A percentile compares a stretch with the other conserved stretches of the same genome.
phyloP scores from a whole-genome alignment of 2,329 filamentous ascomycete genomes.

The Colletotrichum graminicola region DNA sequence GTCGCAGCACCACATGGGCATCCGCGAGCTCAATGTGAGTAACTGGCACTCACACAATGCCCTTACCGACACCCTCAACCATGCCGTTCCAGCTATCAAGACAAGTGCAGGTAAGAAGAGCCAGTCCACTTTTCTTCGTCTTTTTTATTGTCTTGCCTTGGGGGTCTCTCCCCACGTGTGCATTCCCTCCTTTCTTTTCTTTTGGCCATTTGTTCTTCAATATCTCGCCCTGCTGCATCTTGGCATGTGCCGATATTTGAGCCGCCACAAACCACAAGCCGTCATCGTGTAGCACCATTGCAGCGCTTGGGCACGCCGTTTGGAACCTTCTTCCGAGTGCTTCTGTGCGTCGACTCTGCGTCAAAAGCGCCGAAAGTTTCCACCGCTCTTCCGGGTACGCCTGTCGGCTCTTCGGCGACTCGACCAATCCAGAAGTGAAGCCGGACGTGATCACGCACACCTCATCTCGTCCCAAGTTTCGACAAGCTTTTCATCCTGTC shows the following conservation, averaged over 20 bases:
- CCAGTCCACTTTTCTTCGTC: background rate
- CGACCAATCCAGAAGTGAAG: conserved; percentile 17
- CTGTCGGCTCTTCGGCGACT: background rate
- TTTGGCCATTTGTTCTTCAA: conserved; percentile 16
- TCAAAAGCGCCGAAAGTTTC: conserved; percentile 23
- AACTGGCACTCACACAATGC: conserved; percentile 58
- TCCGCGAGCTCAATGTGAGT: conserved; percentile 65
- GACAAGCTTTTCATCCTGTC: conserved; percentile 31
- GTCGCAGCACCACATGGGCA: conserved; percentile 52
- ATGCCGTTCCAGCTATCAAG: conserved; percentile 67
- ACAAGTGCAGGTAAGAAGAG: conserved; percentile 71
- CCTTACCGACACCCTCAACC: conserved; percentile 66
- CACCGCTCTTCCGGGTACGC: conserved; percentile 11
- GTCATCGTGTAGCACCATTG: conserved; percentile 22
- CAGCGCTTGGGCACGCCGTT: conserved; percentile 7
- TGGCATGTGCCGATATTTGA: conserved; percentile 10
- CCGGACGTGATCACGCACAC: conserved; percentile 1
- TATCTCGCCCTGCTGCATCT: background rate
- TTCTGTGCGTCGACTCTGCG: conserved; percentile 41
- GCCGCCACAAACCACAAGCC: background rate
- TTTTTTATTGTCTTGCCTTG: conserved; percentile 25
- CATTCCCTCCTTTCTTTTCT: background rate
- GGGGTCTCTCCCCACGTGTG: conserved; percentile 14
- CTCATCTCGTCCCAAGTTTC: conserved; percentile 35
- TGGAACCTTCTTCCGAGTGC: conserved; percentile 8